Evolutionary conservation across 2,329 filamentous ascomycete species (phyloP), one percentile per base, ranked within the genome.

Genomic region (Hymenoscyphus fraxineus): DNA sequence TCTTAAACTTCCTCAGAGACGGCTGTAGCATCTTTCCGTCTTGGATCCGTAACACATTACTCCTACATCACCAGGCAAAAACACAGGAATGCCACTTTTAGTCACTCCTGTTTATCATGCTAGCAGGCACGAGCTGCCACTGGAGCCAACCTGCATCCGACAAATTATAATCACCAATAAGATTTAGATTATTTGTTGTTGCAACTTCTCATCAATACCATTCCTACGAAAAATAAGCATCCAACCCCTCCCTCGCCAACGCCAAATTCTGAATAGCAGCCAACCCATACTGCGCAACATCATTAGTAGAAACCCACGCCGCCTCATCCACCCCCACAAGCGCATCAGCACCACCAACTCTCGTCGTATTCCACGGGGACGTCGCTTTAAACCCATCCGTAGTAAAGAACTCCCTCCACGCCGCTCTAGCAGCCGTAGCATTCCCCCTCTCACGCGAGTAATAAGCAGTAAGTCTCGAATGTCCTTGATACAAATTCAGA

Each of bases 401-500:
- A 55, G 77, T 74, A 27, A 80, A 79, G 67, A 84, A 86, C 72
- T 85, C 82, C 0, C 75, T 73, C 84, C 85, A 87, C 0, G 84
- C 83, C 1, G 82, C 77, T 16, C 75, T 68, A 0, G 82, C 83
- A 3, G 85, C 75, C 0, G 79, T 82, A 0, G 73, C 74, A 62
- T 86, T 85, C 4, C 74, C 73, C 0, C 74, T 71, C 62, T 78
- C 75, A 27, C 74, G 71, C 0, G 83, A 82, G 1, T 78, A 81
- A 68, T 83, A 86, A 0, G 84, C 85, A 1, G 85, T 82, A 7
- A 87, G 76, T 1, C 85, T 80, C 1, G 85, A 86, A 70, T 88
- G 85, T 0, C 81, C 84, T 70, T 88, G 85, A 58, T 77, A 76
- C 59, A 87, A 74, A 58, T 74, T 83, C 4, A 81, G 65, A 2